These are phyloP conservation scores for Phaeophleospora eucalypticola DNA, from an alignment of 2,329 filamentous ascomycete genomes.

Conservation along the genomic window DNA sequence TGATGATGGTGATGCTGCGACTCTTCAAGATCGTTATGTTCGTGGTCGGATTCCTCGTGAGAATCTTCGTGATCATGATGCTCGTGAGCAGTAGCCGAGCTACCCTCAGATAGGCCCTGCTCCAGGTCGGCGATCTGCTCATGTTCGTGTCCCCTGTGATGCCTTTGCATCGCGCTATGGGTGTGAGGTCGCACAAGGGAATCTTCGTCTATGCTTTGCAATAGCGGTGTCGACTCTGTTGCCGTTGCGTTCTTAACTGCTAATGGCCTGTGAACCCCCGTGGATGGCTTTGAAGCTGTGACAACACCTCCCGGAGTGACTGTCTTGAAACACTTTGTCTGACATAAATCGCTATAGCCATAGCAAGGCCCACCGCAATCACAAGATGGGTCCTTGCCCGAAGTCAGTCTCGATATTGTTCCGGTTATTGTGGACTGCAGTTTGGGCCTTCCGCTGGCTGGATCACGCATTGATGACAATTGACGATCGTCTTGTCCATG, in stretches of 20 bases:
- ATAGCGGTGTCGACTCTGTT: conserved; percentile 30
- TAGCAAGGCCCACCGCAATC: conserved; percentile 58
- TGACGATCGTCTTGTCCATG: no score
- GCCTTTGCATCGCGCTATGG: conserved; percentile 11
- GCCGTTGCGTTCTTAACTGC: conserved; percentile 23
- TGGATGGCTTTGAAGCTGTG: conserved; percentile 22
- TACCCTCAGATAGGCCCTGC: conserved; percentile 16
- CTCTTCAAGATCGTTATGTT: conserved; percentile 44
- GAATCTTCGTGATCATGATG: conserved; percentile 8
- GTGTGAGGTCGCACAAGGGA: conserved; percentile 14
- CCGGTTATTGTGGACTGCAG: conserved; percentile 39
- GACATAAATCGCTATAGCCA: conserved; percentile 59
- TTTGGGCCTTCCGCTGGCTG: no score
- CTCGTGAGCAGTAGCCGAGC: conserved; percentile 14
- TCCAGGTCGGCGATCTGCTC: conserved; percentile 6
- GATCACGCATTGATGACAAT: no score
- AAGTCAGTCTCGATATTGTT: conserved; percentile 48
- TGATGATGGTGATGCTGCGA: conserved; percentile 76
- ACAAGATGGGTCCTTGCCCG: conserved; percentile 39
- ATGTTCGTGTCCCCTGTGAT: conserved; percentile 1
- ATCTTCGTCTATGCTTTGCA: conserved; percentile 22
- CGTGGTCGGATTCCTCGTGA: conserved; percentile 58
- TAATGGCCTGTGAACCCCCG: conserved; percentile 17
- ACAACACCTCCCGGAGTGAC: conserved; percentile 37
- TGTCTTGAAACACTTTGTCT: conserved; percentile 56